A percentile compares a stretch with the other conserved stretches of the same genome.
Evolutionary conservation across 805 yeast species (phyloP).

Genomic region (Debaryomyces hansenii): DNA sequence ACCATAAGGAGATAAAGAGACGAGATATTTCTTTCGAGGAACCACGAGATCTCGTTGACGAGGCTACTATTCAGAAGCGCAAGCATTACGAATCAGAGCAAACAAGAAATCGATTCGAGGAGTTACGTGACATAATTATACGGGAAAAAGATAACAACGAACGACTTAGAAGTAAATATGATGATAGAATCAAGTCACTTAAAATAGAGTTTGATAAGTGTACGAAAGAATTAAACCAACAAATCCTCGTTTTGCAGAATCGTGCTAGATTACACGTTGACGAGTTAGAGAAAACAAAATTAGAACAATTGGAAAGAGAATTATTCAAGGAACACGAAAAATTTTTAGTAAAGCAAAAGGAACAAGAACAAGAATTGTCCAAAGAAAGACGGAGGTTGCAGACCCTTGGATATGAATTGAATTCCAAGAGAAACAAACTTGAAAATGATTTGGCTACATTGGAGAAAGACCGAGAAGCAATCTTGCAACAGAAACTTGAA

Average conservation of each 20-base stretch:
- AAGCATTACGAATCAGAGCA: not conserved
- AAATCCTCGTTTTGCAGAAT: not conserved
- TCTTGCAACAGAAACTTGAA: not conserved
- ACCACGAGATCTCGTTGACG: constrained; percentile 14
- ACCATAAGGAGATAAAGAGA: not conserved
- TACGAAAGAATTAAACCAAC: constrained; percentile 3
- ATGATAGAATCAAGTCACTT: constrained; percentile 1
- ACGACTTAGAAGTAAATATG: not conserved
- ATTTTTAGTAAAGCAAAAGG: constrained; percentile 5
- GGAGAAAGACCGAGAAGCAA: not conserved
- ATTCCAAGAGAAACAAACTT: not conserved
- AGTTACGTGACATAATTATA: constrained; percentile 1
- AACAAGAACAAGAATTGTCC: constrained; percentile 8
- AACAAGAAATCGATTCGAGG: not conserved
- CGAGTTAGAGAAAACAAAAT: constrained; percentile 6
- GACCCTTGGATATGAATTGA: not conserved
- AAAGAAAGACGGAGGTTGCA: constrained; percentile 2
- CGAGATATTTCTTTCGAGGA: constrained; percentile 5
- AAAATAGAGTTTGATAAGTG: constrained; percentile 1
- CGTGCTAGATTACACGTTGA: not conserved
- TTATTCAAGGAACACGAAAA: constrained; percentile 5
- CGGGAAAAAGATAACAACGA: constrained; percentile 5
- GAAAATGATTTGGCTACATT: not conserved
- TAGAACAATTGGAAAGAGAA: constrained; percentile 7
- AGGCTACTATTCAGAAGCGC: constrained; percentile 7